Conservation (phyloP, 148 eudicot species). For the Nepenthes mirabilis region DNA sequence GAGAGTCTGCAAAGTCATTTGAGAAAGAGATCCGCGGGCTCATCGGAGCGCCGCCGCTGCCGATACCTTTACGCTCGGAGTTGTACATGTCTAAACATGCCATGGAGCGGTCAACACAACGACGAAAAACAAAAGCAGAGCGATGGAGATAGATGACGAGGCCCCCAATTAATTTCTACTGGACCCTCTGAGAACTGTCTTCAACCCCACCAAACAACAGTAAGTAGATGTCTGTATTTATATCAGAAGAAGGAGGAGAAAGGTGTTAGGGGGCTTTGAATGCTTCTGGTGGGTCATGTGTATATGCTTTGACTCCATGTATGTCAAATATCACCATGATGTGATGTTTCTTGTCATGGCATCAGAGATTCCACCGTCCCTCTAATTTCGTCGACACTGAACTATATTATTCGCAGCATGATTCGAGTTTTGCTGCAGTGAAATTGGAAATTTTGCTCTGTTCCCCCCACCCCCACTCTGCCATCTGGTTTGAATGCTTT, state of each 20-base stretch:
- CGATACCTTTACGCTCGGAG: constrained; percentile 6
- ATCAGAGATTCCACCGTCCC: background rate
- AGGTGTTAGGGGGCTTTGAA: constrained; percentile 7
- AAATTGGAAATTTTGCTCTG: too few species aligned
- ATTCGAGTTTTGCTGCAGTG: too few species aligned
- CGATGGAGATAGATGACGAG: background rate
- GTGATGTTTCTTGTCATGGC: constrained; percentile 10
- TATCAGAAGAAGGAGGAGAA: constrained; percentile 11
- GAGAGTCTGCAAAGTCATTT: constrained; percentile 73
- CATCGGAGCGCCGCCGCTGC: constrained; percentile 20
- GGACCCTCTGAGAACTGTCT: constrained; percentile 17
- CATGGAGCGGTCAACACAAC: constrained; percentile 17
- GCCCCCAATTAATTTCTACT: constrained; percentile 8
- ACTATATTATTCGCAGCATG: too few species aligned
- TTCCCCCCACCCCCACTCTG: too few species aligned
- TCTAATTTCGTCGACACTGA: background rate
- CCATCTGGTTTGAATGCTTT: background rate
- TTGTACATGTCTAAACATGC: constrained; percentile 73
- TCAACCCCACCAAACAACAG: constrained; percentile 7
- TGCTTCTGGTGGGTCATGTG: constrained; percentile 2
- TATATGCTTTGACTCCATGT: background rate
- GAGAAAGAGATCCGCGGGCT: constrained; percentile 95
- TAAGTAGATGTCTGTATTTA: constrained; percentile 18
- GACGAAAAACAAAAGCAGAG: background rate
- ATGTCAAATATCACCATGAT: constrained; percentile 1